Percentiles rank a stretch among this genome's conserved stretches.
phyloP scores from a whole-genome alignment of 257 asterid species.

The Buddleja alternifolia region DNA sequence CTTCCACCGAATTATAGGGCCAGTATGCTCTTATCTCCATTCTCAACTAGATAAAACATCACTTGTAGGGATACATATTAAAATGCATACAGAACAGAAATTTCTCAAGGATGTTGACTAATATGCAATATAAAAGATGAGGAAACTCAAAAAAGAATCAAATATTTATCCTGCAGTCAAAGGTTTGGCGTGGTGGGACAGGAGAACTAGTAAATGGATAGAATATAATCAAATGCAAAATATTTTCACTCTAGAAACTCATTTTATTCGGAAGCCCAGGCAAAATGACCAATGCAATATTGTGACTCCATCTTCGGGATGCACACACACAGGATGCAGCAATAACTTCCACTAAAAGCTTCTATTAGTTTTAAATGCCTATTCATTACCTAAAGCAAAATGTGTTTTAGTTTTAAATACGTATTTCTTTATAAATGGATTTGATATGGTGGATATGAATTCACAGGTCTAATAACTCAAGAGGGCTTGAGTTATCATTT shows the following conservation, averaged over 20 bases:
- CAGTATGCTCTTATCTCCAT: conserved; percentile 13
- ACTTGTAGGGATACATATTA: conserved; percentile 7
- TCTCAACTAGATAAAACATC: not conserved
- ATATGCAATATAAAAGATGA: not conserved
- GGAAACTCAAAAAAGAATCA: not conserved
- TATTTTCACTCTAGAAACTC: no score
- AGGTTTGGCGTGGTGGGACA: not conserved
- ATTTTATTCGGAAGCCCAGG: not conserved
- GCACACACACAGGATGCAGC: not conserved
- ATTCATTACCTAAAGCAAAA: not conserved
- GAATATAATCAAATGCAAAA: not conserved
- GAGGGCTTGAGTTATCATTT: no score
- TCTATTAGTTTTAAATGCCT: not conserved
- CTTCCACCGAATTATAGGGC: not conserved
- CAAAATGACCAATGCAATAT: no score
- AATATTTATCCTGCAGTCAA: not conserved
- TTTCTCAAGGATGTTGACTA: conserved; percentile 1
- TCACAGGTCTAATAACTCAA: no score
- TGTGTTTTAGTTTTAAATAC: no score
- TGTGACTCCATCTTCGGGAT: not conserved
- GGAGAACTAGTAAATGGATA: not conserved
- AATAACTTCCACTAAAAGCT: not conserved
- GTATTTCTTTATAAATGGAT: no score
- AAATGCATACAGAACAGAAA: conserved; percentile 15
- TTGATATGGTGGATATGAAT: no score